Evolutionary conservation across 139 green algal genomes (phyloP), one percentile per base, ranked within the genome.

Genomic region (Picocystis salinarum): DNA sequence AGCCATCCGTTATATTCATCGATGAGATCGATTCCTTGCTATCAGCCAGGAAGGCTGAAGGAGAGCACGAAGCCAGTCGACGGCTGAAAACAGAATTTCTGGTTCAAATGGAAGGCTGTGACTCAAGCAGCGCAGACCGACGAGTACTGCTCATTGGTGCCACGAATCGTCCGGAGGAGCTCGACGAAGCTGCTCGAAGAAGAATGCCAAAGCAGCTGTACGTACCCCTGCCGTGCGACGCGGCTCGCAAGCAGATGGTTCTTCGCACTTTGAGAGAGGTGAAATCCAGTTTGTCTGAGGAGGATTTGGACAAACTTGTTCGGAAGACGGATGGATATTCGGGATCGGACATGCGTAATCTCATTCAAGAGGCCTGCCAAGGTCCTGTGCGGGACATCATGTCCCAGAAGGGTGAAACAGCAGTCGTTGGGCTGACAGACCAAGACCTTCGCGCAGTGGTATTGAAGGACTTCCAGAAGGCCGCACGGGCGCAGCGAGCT

Each of bases 181-280:
- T 98, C 33, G 87, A 98, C 45, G 87, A 96, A 46, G 87, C 88
- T 5, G 87, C 72, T 13, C 60, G 88, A 34, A 60, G 89, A 37
- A 76, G 89, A 28, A 74, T 99, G 77, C 75, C 84, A 33, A 99
- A 99, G 65, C 85, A 94, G 68, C 77, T 99, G 15, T 97, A 97
- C 70, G 90, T 96, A 45, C 79, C 88, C 7, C 70, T 99, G 41
- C 89, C 89, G 0, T 85, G 77, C 51, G 63, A 28, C 5, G 61
- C 56, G 24, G 80, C 74, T n/a, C 62, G 77, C 3, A n/a, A 15
- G 13, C 29, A 64, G 25, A 76, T 84, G 68, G 31, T 84, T 29
- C 20, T n/a, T 17, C 24, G 23, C 17, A n/a, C 20, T 10, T 28
- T 28, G 11, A 34, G 28, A 18, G 53, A 46, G 30, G 56, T 77